These are phyloP conservation scores for Fusarium staphyleae DNA, from an alignment of 2,329 filamentous ascomycete species.

Conservation along the genomic window DNA sequence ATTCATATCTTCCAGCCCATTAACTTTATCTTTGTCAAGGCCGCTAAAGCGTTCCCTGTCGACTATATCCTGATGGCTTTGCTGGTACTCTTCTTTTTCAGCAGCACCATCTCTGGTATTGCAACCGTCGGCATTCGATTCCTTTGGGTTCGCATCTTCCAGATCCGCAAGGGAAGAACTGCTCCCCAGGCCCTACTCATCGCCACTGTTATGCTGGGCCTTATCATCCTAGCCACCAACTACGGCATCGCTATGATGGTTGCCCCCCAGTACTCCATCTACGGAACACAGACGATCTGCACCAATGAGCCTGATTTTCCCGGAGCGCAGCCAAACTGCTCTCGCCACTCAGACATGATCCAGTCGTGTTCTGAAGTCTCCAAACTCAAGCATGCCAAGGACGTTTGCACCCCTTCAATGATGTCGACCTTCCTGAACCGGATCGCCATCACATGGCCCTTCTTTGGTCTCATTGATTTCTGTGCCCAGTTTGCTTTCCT, in stretches of 20 bases:
- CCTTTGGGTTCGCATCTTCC: conserved; percentile 93
- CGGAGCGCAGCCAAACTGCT: conserved; percentile 77
- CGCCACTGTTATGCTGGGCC: conserved; percentile 86
- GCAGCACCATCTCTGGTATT: conserved; percentile 84
- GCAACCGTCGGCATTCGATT: conserved; percentile 91
- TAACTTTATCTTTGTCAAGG: conserved; percentile 81
- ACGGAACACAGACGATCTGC: conserved; percentile 94
- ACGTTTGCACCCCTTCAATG: conserved; percentile 89
- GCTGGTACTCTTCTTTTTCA: conserved; percentile 86
- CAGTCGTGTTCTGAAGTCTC: conserved; percentile 82
- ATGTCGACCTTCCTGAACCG: conserved; percentile 94
- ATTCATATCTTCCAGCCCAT: conserved; percentile 95
- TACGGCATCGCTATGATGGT: conserved; percentile 92
- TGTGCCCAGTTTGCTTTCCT: conserved; percentile 97
- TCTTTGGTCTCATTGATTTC: conserved; percentile 91
- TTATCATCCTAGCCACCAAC: conserved; percentile 90
- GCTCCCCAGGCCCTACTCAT: conserved; percentile 91
- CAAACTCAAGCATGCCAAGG: conserved; percentile 72
- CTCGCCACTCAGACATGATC: conserved; percentile 72
- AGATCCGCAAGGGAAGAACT: conserved; percentile 86
- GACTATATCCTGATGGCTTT: conserved; percentile 92
- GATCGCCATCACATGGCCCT: conserved; percentile 90
- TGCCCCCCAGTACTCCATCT: conserved; percentile 95
- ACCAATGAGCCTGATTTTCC: conserved; percentile 69
- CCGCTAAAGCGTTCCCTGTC: conserved; percentile 84